Conservation (phyloP, 2,329 filamentous ascomycete genomes). For the Leptosphaerulina australis region DNA sequence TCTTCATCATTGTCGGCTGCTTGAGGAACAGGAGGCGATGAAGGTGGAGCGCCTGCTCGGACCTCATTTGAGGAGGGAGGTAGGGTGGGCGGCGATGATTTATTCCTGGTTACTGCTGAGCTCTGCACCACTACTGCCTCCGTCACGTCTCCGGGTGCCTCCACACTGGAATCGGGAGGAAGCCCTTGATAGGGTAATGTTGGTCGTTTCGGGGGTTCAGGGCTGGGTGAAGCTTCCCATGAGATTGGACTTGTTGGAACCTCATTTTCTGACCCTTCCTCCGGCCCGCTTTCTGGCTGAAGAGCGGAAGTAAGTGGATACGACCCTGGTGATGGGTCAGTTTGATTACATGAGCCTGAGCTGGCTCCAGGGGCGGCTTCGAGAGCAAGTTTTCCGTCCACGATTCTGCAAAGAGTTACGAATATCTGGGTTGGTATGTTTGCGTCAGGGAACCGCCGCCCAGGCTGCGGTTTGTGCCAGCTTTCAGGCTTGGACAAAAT, state of each 20-base stretch:
- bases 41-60: slow-evolving; percentile 16
- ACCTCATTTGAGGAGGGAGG: slow-evolving; percentile 22
- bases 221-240: slow-evolving; percentile 29
- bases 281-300: slow-evolving; percentile 3
- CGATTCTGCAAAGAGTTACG: slow-evolving; percentile 20
- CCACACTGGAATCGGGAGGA: slow-evolving; percentile 42
- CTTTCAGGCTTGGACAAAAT: slow-evolving; percentile 56
- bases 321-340: slow-evolving; percentile 26
- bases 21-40: slow-evolving; percentile 24
- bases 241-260: slow-evolving; percentile 21
- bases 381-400: slow-evolving; percentile 26
- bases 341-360: slow-evolving; percentile 18
- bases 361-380: slow-evolving; percentile 12
- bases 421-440: slow-evolving; percentile 50
- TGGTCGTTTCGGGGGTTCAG: slow-evolving; percentile 26
- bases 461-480: slow-evolving; percentile 40
- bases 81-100: not conserved
- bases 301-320: slow-evolving; percentile 6
- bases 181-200: slow-evolving; percentile 17
- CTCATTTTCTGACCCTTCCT: slow-evolving; percentile 13
- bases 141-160: not conserved
- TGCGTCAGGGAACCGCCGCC: slow-evolving; percentile 42
- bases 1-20: slow-evolving; percentile 25
- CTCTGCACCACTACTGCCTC: not conserved
- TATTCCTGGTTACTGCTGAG: not conserved